These are phyloP conservation scores for Eucalyptus cloeziana DNA, from an alignment of 345 rosid genomes.

Conservation along the genomic window DNA sequence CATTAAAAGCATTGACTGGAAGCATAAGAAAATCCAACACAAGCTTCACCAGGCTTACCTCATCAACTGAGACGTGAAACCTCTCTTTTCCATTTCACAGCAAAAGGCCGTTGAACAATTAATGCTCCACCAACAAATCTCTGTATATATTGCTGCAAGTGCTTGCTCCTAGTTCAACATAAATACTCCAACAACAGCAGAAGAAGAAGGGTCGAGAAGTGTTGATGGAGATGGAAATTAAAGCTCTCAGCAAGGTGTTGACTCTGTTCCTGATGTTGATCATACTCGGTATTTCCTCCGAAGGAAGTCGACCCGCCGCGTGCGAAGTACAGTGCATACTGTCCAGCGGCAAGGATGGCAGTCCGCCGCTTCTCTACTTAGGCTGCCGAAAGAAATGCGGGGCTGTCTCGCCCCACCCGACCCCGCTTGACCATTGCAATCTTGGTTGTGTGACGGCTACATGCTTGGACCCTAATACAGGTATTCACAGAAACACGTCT, in stretches of 20 bases:
- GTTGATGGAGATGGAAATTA: not conserved
- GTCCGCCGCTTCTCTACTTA: not conserved
- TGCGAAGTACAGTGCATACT: not conserved
- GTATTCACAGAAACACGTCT: not conserved
- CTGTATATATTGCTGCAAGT: rapidly evolving
- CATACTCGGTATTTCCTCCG: not conserved
- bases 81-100: not conserved
- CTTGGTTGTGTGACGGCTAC: not conserved
- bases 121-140: not conserved
- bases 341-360: not conserved
- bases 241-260: not conserved
- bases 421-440: not conserved
- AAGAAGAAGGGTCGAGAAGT: not conserved
- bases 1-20: not conserved
- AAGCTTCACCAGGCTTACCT: not conserved
- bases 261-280: not conserved
- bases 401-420: not conserved
- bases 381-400: not conserved
- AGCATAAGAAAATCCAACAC: not conserved
- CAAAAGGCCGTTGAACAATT: not conserved
- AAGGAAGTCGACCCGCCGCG: not conserved
- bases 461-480: not conserved
- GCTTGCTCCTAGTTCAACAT: not conserved
- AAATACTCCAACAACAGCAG: not conserved
- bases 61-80: not conserved